Evolutionary conservation across 208 protist genomes (phyloP).

Genomic region (Plasmodiophora brassicae): DNA sequence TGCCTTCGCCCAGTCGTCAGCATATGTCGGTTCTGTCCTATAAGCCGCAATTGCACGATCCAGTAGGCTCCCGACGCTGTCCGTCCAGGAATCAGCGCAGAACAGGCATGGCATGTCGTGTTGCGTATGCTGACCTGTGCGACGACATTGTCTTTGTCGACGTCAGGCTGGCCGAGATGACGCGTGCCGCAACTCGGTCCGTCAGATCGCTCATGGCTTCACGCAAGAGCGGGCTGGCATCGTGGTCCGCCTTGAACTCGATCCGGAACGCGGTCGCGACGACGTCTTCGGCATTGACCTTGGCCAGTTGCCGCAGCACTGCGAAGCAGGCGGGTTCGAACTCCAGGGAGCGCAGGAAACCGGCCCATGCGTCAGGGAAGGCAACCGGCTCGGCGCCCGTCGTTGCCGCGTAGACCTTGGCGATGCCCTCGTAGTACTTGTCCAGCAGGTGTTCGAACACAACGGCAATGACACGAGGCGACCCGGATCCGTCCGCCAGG

Average conservation of each 20-base stretch:
- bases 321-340: not conserved
- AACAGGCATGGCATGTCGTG: too few relatives aligned
- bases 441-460: too few relatives aligned
- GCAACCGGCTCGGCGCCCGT: not conserved
- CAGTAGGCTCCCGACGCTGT: not conserved
- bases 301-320: not conserved
- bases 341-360: not conserved
- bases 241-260: not conserved
- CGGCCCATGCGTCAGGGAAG: not conserved
- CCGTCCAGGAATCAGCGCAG: not conserved
- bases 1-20: not conserved
- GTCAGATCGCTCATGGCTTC: not conserved
- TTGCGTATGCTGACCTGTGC: too few relatives aligned
- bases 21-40: not conserved
- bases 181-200: not conserved
- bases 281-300: not conserved
- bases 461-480: too few relatives aligned
- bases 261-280: not conserved
- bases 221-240: not conserved
- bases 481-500: too few relatives aligned
- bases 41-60: not conserved
- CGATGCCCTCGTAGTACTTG: too few relatives aligned
- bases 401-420: too few relatives aligned
- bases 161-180: not conserved
- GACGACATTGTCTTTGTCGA: too few relatives aligned